Evolutionary conservation across 164 flowering plant species (phyloP).

Genomic region (Magnolia kwangsiensis): DNA sequence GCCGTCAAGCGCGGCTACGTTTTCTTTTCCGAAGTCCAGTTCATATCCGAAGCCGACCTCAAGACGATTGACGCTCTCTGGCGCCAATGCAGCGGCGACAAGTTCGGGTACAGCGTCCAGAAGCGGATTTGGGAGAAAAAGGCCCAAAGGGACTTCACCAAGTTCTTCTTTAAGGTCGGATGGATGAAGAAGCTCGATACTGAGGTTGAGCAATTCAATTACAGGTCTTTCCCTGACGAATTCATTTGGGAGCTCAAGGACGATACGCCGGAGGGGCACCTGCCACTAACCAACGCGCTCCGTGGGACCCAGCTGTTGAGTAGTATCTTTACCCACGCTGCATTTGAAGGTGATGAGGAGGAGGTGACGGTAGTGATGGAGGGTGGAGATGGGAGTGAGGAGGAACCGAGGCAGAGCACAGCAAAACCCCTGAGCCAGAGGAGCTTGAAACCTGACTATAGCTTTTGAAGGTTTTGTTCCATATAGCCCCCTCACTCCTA

Average conservation of each 20-base stretch:
- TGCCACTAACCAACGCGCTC: slow-evolving; percentile 92
- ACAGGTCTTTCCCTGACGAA: slow-evolving; percentile 80
- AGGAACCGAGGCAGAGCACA: slow-evolving; percentile 18
- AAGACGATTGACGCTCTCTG: slow-evolving; percentile 69
- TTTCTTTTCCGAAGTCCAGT: slow-evolving; percentile 92
- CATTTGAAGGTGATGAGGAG: slow-evolving; percentile 45
- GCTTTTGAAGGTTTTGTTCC: slow-evolving; percentile 32
- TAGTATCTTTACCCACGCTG: slow-evolving; percentile 67
- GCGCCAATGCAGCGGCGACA: slow-evolving; percentile 53
- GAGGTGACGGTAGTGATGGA: slow-evolving; percentile 18
- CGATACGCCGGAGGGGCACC: slow-evolving; percentile 77
- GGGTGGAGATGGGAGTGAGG: slow-evolving; percentile 15
- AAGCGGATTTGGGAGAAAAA: slow-evolving; percentile 61
- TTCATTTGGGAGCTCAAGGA: slow-evolving; percentile 76
- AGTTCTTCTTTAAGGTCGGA: slow-evolving; percentile 66
- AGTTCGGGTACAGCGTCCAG: slow-evolving; percentile 88
- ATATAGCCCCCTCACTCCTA: not conserved
- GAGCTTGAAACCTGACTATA: slow-evolving; percentile 44
- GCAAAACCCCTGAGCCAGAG: slow-evolving; percentile 31
- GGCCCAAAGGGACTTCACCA: slow-evolving; percentile 58
- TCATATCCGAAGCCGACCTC: slow-evolving; percentile 59
- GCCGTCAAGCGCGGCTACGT: slow-evolving; percentile 81
- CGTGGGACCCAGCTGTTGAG: slow-evolving; percentile 78
- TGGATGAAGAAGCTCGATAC: slow-evolving; percentile 99
- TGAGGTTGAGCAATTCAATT: slow-evolving; percentile 79